Conservation (phyloP, 2,329 filamentous ascomycete species). For the Tolypocladium amazonense region DNA sequence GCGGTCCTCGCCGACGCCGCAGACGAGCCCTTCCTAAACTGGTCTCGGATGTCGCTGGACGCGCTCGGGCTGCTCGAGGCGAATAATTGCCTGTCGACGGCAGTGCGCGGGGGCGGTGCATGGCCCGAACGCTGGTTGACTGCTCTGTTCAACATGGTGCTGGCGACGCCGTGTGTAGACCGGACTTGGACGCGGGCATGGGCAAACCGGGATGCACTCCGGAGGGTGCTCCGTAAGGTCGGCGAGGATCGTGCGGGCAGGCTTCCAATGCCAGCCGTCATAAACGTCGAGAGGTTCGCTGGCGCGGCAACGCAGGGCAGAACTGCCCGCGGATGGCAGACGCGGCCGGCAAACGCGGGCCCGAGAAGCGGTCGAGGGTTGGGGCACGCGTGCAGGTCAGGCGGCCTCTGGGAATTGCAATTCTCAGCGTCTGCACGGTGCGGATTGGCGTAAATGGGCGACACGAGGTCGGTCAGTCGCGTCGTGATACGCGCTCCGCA, state of each 20-base stretch:
- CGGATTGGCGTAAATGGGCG: background rate
- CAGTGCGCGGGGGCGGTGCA: conserved; percentile 19
- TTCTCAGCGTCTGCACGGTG: background rate
- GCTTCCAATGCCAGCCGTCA: conserved; percentile 21
- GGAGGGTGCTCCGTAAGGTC: conserved; percentile 16
- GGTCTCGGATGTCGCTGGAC: conserved; percentile 35
- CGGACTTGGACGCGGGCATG: conserved; percentile 11
- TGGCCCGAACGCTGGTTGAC: conserved; percentile 16
- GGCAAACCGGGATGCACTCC: conserved; percentile 12
- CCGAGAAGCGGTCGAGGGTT: background rate
- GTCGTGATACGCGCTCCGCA: background rate
- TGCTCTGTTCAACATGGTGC: conserved; percentile 8
- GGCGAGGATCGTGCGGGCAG: conserved; percentile 25
- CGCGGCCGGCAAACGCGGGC: background rate
- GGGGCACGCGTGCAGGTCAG: background rate
- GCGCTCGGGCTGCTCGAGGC: conserved; percentile 44
- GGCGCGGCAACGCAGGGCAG: background rate
- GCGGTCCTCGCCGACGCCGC: conserved; percentile 29
- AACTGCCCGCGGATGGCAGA: background rate
- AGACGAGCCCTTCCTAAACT: conserved; percentile 32
- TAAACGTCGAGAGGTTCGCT: conserved; percentile 14
- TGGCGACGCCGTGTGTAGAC: background rate
- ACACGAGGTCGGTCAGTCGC: background rate
- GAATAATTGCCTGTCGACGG: conserved; percentile 41
- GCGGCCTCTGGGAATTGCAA: background rate